Base-by-base conservation (phyloP, 2,329 filamentous ascomycete species). In the Cladosporium austrohemisphaericum region DNA sequence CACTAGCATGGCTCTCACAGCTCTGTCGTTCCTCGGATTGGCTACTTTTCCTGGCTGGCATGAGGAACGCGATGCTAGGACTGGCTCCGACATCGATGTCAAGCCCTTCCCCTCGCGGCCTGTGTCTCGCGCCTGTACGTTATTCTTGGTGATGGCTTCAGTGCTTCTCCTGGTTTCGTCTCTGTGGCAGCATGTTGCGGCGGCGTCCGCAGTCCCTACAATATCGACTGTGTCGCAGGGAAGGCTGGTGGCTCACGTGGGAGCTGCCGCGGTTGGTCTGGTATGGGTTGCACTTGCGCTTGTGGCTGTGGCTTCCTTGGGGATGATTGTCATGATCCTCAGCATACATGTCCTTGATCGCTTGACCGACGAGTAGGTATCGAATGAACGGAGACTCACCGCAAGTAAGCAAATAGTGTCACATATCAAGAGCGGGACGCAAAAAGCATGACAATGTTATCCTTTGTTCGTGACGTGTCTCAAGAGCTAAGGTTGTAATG, bases 101-200 rank as follows among this genome's bases (percentile, higher is more conserved):
- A 57, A 55, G 43, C 50, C 50, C 11, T 57, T 57, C 49, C 55
- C 55, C 7, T 38, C 33, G 19, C 31, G 33, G 10, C 11, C 25
- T 5, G 33, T 47, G 16, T 18, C 18, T 14, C 20, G 32, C 8
- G 33, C 19, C 2, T 33, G 26, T 18, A n/a, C 49, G 5, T 19
- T 49, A n/a, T 18, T 43, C 5, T 22, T 37, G n/a, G 19, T 26
- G 18, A 31, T 48, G 10, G 47, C 50, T 7, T 26, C 44, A 11
- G 14, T 52, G 10, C 49, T 57, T 16, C 33, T 55, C 3, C 44
- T 55, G 22, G 36, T 49, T 1, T 52, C 55, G 4, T 44, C 48
- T 14, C 32, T 57, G 5, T 57, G 52, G 55, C 52, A 57, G 44
- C 53, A 57, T 44, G 41, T 55, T 22, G 50, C 55, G 8, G 52